Conservation (phyloP, 371 early-diverging fungal genomes). For the Polyrhizophydium stewartii region DNA sequence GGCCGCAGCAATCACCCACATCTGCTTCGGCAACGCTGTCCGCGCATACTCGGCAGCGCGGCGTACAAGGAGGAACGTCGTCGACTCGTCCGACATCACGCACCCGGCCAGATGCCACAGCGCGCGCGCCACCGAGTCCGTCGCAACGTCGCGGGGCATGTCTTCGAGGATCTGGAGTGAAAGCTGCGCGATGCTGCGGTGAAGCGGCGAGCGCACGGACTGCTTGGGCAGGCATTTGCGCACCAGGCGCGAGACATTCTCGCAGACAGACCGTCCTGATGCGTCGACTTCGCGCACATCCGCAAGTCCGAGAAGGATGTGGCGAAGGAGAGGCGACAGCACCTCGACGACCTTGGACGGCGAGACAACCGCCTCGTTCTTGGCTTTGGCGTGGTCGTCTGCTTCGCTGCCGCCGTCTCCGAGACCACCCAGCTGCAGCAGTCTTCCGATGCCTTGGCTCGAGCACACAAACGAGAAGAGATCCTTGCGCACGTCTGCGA, state of each 20-base stretch:
- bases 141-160: background rate
- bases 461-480: no score
- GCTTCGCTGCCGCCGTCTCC: no score
- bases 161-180: background rate
- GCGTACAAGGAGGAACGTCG: background rate
- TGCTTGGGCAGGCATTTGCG: background rate
- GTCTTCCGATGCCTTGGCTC: no score
- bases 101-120: background rate
- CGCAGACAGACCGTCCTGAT: no score
- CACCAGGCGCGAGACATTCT: background rate
- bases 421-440: no score
- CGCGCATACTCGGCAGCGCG: background rate
- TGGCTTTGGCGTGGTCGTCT: no score
- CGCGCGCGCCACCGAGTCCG: background rate
- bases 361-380: no score
- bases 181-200: background rate
- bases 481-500: no score
- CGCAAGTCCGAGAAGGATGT: no score
- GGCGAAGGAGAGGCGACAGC: no score
- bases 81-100: background rate
- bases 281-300: no score
- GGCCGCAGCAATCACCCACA: background rate
- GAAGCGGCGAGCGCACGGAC: background rate
- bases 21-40: background rate
- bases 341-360: no score